A percentile compares a stretch with the other conserved stretches of the same genome.
phyloP scores from a whole-genome alignment of 108 stramenopile species.

The Asterionellopsis glacialis region DNA sequence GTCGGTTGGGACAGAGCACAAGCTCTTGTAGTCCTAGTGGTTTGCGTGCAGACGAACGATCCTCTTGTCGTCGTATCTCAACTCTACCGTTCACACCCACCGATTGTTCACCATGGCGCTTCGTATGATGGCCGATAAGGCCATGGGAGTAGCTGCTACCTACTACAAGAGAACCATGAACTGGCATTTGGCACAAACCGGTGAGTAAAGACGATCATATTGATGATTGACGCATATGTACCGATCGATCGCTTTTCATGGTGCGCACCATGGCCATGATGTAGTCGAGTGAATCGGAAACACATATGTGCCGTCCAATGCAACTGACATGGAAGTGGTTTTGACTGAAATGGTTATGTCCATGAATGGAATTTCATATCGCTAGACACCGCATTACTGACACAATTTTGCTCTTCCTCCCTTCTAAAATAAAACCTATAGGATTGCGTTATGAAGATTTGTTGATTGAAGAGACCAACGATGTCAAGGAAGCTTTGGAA shows the following conservation, averaged over 20 bases:
- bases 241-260: background rate
- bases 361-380: too few species aligned
- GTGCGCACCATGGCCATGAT: background rate
- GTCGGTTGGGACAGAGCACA: too few species aligned
- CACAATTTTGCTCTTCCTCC: background rate
- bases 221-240: background rate
- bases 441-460: slow-evolving; percentile 85
- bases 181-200: slow-evolving; percentile 65
- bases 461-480: slow-evolving; percentile 65
- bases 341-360: too few species aligned
- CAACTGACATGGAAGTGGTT: too few species aligned
- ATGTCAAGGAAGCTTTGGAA: slow-evolving; percentile 76
- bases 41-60: too few species aligned
- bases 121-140: slow-evolving; percentile 52
- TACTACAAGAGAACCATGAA: slow-evolving; percentile 54
- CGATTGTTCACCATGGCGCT: slow-evolving; percentile 52
- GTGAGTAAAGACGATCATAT: slow-evolving; percentile 34
- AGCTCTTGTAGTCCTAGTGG: too few species aligned
- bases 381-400: background rate
- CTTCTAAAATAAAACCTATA: slow-evolving; percentile 15
- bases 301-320: background rate
- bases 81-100: background rate
- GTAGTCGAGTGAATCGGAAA: background rate
- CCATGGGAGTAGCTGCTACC: slow-evolving; percentile 49
- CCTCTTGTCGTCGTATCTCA: too few species aligned